These are phyloP conservation scores for Colletotrichum phormii DNA, from an alignment of 2,329 filamentous ascomycete species.

Conservation along the genomic window DNA sequence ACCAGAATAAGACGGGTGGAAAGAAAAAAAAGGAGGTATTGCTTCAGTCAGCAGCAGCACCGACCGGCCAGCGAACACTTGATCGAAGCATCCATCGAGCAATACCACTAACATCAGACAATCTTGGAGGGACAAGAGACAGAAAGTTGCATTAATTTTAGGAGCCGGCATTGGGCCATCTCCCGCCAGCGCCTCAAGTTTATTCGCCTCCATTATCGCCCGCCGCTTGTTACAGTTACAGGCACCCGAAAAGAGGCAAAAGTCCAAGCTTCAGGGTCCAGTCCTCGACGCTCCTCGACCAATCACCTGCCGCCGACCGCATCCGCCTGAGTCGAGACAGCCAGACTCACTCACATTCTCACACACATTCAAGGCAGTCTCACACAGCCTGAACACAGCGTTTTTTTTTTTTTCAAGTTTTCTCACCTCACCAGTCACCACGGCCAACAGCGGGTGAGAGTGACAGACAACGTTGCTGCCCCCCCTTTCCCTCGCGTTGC, in stretches of 20 bases:
- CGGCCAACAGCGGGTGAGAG: background rate
- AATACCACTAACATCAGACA: background rate
- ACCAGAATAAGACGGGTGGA: background rate
- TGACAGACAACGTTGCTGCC: background rate
- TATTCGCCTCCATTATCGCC: constrained; percentile 23
- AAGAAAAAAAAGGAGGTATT: background rate
- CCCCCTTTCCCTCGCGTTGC: constrained; percentile 7
- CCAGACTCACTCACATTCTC: background rate
- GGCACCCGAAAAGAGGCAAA: background rate
- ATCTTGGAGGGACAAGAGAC: background rate
- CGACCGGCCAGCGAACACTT: background rate
- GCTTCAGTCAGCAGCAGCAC: constrained; percentile 10
- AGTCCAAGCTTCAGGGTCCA: constrained; percentile 33
- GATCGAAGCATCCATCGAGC: background rate
- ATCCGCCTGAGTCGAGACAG: constrained; percentile 16
- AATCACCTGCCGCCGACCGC: constrained; percentile 12
- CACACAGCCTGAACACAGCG: background rate
- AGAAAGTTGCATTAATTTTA: background rate
- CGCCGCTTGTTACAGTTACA: constrained; percentile 9
- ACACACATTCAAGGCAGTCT: no score
- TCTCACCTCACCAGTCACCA: background rate
- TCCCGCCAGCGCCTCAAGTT: constrained; percentile 26
- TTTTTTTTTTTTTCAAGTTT: background rate
- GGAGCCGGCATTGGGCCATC: constrained; percentile 8
- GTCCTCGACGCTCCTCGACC: constrained; percentile 4